These are phyloP conservation scores for Xylaria sp. DNA, from an alignment of 2,329 filamentous ascomycete genomes.

Conservation along the genomic window DNA sequence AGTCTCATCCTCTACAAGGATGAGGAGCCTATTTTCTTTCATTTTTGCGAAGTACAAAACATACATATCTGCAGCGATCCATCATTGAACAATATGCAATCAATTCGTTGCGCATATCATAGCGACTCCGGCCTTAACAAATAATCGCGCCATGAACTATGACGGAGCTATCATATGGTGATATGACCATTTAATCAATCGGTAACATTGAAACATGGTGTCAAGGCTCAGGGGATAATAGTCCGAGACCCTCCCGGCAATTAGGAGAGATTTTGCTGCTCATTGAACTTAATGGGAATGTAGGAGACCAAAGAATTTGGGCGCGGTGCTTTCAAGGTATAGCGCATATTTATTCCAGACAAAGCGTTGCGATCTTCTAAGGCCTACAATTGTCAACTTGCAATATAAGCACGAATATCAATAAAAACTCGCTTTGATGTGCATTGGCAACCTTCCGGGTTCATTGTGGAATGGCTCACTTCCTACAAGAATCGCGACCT, in stretches of 20 bases:
- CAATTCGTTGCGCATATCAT: conserved; percentile 6
- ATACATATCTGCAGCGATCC: conserved; percentile 18
- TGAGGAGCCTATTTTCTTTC: background rate
- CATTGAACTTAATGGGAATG: conserved; percentile 34
- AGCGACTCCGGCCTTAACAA: conserved; percentile 12
- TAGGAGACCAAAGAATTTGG: conserved; percentile 35
- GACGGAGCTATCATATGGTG: background rate
- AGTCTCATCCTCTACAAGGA: conserved; percentile 9
- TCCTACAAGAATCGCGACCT: background rate
- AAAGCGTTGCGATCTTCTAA: conserved; percentile 17
- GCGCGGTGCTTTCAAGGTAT: conserved; percentile 30
- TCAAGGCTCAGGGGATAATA: conserved; percentile 17
- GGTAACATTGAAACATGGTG: conserved; percentile 25
- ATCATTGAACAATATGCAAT: conserved; percentile 2
- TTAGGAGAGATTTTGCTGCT: conserved; percentile 36
- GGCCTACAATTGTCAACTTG: conserved; percentile 18
- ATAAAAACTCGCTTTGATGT: conserved; percentile 35
- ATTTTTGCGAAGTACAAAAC: conserved; percentile 27
- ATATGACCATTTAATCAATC: conserved; percentile 23
- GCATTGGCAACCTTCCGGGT: background rate
- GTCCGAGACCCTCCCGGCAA: conserved; percentile 15
- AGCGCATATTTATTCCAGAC: conserved; percentile 19
- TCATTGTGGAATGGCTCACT: background rate
- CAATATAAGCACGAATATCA: conserved; percentile 30
- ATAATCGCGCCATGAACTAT: background rate